Conservation (phyloP, 73 alveolate genomes). For the Halteria grandinella region DNA sequence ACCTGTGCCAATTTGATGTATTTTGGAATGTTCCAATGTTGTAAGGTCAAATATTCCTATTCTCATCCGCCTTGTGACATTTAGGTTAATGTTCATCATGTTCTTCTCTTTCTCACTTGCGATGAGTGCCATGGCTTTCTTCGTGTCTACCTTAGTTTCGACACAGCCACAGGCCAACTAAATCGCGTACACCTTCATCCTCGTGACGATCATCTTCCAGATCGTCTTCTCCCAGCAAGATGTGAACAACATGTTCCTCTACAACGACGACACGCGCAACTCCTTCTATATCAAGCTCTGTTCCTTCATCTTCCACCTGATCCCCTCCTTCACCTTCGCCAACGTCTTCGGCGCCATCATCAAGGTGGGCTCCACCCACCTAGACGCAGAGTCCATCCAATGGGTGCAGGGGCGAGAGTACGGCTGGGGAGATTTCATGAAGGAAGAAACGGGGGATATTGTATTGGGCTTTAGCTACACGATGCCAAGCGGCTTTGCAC, state of each 20-base stretch:
- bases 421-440: constrained; percentile 27
- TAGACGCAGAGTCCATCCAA: neutral
- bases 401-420: constrained; percentile 48
- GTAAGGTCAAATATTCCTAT: too few relatives aligned
- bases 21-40: constrained; percentile 68
- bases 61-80: neutral
- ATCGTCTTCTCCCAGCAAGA: constrained; percentile 40
- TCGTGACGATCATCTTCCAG: constrained; percentile 34
- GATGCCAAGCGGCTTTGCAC: constrained; percentile 15
- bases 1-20: too few relatives aligned
- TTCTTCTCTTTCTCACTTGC: constrained; percentile 46
- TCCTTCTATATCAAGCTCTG: constrained; percentile 6
- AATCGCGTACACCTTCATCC: constrained; percentile 39
- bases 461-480: constrained; percentile 24
- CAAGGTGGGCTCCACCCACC: constrained; percentile 47
- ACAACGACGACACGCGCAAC: constrained; percentile 33
- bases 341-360: constrained; percentile 26
- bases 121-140: constrained; percentile 48
- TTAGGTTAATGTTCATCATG: constrained; percentile 31
- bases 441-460: neutral
- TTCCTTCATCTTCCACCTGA: constrained; percentile 4
- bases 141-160: constrained; percentile 24
- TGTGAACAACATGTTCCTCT: constrained; percentile 46
- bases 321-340: constrained; percentile 59
- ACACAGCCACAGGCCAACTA: constrained; percentile 53